Evolutionary conservation across 768 basidiomycete genomes (phyloP), one percentile per base, ranked within the genome.

Genomic region (Tylopilus plumbeoviolaceoides): DNA sequence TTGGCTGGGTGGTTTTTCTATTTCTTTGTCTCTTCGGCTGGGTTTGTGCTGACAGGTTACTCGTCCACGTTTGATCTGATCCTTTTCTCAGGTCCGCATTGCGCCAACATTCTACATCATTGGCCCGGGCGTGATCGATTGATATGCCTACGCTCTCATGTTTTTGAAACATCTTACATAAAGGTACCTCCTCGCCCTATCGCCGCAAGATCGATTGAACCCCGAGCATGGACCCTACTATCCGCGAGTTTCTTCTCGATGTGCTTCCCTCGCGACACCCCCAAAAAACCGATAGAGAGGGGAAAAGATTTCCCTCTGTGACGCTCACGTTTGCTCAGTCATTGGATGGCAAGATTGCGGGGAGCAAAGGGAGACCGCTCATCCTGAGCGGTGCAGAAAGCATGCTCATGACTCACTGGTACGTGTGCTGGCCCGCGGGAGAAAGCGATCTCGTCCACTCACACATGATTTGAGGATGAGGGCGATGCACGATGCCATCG

Each of bases 321-420:
- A 91, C 90, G 0, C 72, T 92, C 18, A 89, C 90, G 3, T 92
- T 90, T 63, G 91, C 90, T 3, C 89, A 92, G 64, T 91, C 90
- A 3, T 70, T 90, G 48, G 89, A 99, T 70, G 90, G 83, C 25
- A 83, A 92, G 69, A 97, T 98, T 50, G 91, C 92, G 0, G 92
- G 89, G 2, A 70, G 70, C 6, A 73, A 75, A 8, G 85, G 91
- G 11, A 74, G 72, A 50, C 93, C 94, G 72, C 79, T 99, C 33
- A 78, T 79, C 28, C 74, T 99, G 36, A 94, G 91, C 59, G 91
- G 95, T 7, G 71, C 75, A 43, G 89, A 97, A 62, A 92, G 89
- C 68, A 87, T 95, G 85, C 58, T 80, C 39, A 91, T 99, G 87
- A 98, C 95, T 11, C 95, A 98, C 69, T 89, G 90, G 94, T 92